Percentiles rank a stretch among this genome's conserved stretches.
Conservation (phyloP, 176 grass and related monocot species). For the Pontederia crassipes region DNA sequence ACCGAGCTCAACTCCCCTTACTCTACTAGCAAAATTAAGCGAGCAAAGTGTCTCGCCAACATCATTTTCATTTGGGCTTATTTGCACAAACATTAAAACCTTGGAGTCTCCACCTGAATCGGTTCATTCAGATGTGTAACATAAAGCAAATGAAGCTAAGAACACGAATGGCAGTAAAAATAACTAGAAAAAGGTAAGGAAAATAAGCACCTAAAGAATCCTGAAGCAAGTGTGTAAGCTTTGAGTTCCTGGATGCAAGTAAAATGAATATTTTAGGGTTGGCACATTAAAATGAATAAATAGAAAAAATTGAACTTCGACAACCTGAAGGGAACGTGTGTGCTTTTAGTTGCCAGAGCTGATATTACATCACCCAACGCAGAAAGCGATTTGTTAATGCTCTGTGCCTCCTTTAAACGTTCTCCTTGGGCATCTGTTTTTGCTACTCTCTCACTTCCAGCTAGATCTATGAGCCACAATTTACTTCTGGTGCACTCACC, state of each 20-base stretch:
- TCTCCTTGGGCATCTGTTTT: slow-evolving; percentile 99
- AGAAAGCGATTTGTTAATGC: slow-evolving; percentile 92
- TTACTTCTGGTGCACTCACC: slow-evolving; percentile 77
- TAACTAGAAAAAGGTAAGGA: background rate
- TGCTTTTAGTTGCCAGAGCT: slow-evolving; percentile 86
- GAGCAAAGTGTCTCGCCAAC: slow-evolving; percentile 92
- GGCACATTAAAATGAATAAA: background rate
- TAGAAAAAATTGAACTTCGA: background rate
- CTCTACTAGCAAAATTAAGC: slow-evolving; percentile 88
- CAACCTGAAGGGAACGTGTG: slow-evolving; percentile 86
- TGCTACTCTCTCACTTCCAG: slow-evolving; percentile 79
- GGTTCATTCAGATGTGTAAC: slow-evolving; percentile 4
- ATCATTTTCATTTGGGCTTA: slow-evolving; percentile 88
- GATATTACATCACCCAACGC: slow-evolving; percentile 97
- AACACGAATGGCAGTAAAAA: slow-evolving; percentile 8
- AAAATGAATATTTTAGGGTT: background rate
- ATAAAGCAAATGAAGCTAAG: background rate
- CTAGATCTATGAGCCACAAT: slow-evolving; percentile 84
- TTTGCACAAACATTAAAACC: slow-evolving; percentile 96
- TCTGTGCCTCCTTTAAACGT: slow-evolving; percentile 88
- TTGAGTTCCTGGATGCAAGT: slow-evolving; percentile 63
- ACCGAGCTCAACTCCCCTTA: slow-evolving; percentile 89
- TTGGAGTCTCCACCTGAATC: slow-evolving; percentile 92
- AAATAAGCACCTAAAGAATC: slow-evolving; percentile 66
- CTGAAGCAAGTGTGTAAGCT: slow-evolving; percentile 86